phyloP scores from a whole-genome alignment of 2,329 filamentous ascomycete species.

The Colletotrichum neosansevieriae region DNA sequence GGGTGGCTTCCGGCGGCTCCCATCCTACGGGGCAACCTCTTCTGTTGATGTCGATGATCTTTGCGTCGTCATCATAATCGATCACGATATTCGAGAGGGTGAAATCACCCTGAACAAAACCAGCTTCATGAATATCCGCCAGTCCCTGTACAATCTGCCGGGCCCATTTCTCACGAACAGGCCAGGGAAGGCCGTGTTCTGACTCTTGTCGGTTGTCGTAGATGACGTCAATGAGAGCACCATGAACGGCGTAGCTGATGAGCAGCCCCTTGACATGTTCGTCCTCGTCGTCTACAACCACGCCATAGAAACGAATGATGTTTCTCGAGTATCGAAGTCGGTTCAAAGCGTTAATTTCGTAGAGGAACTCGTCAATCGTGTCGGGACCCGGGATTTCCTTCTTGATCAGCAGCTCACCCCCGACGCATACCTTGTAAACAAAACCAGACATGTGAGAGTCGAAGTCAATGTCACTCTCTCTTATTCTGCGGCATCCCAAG shows the following conservation, averaged over 20 bases:
- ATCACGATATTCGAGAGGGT: conserved; percentile 98
- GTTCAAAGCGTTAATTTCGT: conserved; percentile 96
- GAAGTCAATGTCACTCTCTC: conserved; percentile 83
- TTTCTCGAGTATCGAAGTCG: conserved; percentile 77
- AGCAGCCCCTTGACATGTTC: conserved; percentile 87
- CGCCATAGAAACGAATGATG: conserved; percentile 88
- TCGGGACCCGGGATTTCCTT: conserved; percentile 98
- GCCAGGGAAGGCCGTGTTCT: conserved; percentile 72
- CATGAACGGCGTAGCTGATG: conserved; percentile 87
- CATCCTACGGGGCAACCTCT: conserved; percentile 97
- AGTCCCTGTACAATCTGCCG: conserved; percentile 90
- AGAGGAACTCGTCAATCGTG: conserved; percentile 95
- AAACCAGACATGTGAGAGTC: conserved; percentile 96
- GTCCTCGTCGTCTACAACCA: conserved; percentile 84
- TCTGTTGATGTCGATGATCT: conserved; percentile 98
- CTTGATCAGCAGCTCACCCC: conserved; percentile 82
- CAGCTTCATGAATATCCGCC: conserved; percentile 92
- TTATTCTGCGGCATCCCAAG: conserved; percentile 72
- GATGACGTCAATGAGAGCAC: conserved; percentile 89
- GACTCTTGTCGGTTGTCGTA: conserved; percentile 79
- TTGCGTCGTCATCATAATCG: conserved; percentile 84
- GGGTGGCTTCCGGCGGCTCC: conserved; percentile 93
- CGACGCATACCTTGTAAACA: conserved; percentile 89
- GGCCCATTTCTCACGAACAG: conserved; percentile 86
- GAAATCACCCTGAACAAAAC: conserved; percentile 97